phyloP scores from a whole-genome alignment of 129 eudicot genomes.

The Arctium lappa region DNA sequence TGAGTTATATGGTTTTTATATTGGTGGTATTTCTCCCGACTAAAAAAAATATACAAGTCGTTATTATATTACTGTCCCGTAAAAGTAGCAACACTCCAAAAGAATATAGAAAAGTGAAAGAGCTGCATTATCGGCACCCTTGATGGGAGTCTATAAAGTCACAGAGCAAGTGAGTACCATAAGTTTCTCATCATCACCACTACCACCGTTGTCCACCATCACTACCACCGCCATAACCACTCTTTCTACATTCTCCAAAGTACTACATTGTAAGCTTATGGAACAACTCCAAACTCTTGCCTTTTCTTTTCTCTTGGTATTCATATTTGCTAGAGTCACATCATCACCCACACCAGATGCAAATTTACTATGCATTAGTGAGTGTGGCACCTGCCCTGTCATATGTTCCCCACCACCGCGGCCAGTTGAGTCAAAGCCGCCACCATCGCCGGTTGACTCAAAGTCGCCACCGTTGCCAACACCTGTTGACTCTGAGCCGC shows the following conservation, averaged over 20 bases:
- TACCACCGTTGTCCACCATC: neutral
- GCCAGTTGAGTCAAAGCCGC: constrained; percentile 21
- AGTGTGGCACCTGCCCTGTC: constrained; percentile 70
- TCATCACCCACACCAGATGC: constrained; percentile 30
- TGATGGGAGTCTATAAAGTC: constrained; percentile 30
- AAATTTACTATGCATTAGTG: constrained; percentile 56
- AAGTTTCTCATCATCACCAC: constrained; percentile 16
- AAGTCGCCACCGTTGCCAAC: constrained; percentile 21
- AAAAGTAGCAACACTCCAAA: neutral
- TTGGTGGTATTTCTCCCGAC: neutral
- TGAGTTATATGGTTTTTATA: neutral
- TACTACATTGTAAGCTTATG: constrained; percentile 22
- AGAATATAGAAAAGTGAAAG: constrained; percentile 7
- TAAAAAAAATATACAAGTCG: neutral
- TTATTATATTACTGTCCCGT: neutral
- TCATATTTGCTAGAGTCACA: constrained; percentile 23
- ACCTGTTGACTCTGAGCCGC: constrained; percentile 29
- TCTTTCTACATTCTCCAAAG: constrained; percentile 9
- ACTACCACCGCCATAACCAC: neutral
- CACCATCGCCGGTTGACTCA: constrained; percentile 15
- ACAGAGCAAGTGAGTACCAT: constrained; percentile 19
- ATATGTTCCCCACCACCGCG: constrained; percentile 70
- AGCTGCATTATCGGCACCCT: constrained; percentile 14
- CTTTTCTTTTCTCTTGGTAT: constrained; percentile 13
- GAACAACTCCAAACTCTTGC: constrained; percentile 18